These are phyloP conservation scores for Aspergillus quadricinctus DNA, from an alignment of 2,329 filamentous ascomycete species.

Conservation along the genomic window DNA sequence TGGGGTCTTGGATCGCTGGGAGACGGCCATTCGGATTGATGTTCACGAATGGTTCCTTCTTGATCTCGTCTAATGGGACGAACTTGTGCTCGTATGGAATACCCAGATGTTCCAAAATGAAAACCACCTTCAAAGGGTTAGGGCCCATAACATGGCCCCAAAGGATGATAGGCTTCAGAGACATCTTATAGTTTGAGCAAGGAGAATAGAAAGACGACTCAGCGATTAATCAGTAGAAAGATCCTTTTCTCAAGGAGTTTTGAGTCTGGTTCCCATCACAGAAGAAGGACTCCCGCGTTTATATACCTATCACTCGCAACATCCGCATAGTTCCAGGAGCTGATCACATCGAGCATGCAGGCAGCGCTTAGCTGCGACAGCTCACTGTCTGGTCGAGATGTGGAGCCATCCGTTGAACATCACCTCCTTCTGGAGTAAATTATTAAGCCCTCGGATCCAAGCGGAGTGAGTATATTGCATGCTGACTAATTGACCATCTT, in stretches of 20 bases:
- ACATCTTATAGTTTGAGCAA: conserved; percentile 17
- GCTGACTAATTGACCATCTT: neutral
- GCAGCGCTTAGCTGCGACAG: neutral
- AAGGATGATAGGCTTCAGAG: conserved; percentile 16
- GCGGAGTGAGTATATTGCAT: neutral
- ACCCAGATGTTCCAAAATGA: conserved; percentile 28
- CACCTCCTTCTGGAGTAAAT: neutral
- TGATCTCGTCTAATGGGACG: conserved; percentile 22
- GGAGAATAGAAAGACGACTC: conserved; percentile 17
- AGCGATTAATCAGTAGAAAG: conserved; percentile 4
- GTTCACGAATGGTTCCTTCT: conserved; percentile 22
- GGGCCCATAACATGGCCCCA: conserved; percentile 19
- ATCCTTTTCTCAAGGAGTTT: no score
- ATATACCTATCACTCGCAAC: no score
- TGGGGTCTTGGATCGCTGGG: conserved; percentile 34
- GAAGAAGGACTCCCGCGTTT: no score
- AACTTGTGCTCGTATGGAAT: conserved; percentile 26
- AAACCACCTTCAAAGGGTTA: conserved; percentile 29
- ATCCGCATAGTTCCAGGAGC: no score
- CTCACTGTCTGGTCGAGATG: neutral
- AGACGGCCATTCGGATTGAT: conserved; percentile 34
- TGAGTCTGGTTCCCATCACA: no score
- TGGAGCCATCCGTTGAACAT: neutral
- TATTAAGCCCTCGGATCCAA: neutral
- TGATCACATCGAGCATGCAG: no score